Base-by-base conservation (phyloP, 345 rosid species). In the Eucalyptus microcorys region DNA sequence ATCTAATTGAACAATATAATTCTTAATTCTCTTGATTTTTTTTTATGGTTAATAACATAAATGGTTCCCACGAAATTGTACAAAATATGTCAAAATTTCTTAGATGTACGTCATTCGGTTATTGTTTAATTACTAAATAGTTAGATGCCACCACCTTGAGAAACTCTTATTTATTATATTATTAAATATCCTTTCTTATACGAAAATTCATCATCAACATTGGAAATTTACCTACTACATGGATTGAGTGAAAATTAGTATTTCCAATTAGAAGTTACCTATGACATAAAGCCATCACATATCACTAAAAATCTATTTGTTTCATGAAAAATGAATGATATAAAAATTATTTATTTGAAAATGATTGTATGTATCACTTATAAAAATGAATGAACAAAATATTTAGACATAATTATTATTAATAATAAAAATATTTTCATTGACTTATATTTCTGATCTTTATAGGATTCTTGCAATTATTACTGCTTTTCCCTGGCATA, bases 1-100 rank as follows among this genome's bases (percentile, higher is more conserved):
- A 14, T 59, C 14, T 7, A 59, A 59, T 59, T 12, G 32, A 59
- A 12, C 14, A 26, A 14, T 59, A 26, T 27, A 59, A 27, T 27
- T 59, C 7, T 12, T 59, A 59, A 27, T 59, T 59, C 13, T 27
- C 68, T 59, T 0, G 13, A 57, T 59, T 11, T 59, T 57, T 24
- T 57, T 59, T 59, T 0, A 55, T 55, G 13, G 11, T 55, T 27
- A 26, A 59, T 59, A 59, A 27, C 15, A 24, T 55, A 24, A 21
- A 64, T 64, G 14, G 5, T 14, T 14, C 10, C 5, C 1, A 0
- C 1, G 0, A 30, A 61, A 55, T 4, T 14, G 5, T 61, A 30
- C 34, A 61, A 30, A 30, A 61, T 61, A 30, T 61, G 3, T 14
- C 15, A 5, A 61, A 26, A 30, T 61, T 61, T 61, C 71, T 30